Base-by-base conservation (phyloP, 345 rosid genomes). In the Eucalyptus caleyi region DNA sequence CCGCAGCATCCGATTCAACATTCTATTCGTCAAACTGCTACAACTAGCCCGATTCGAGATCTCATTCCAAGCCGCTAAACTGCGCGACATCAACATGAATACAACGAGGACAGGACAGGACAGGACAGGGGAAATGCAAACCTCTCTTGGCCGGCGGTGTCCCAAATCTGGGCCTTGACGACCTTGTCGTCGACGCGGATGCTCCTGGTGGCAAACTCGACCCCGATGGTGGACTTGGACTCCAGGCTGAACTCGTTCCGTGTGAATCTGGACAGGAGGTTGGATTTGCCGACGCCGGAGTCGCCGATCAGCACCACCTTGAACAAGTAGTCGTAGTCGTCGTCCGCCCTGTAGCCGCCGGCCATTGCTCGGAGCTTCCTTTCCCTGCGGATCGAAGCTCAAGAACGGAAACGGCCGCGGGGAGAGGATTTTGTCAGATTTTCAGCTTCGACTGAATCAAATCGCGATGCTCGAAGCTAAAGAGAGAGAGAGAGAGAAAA, bases 161-260 rank as follows among this genome's bases (percentile, higher is more conserved):
- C 98, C 98, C 97, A 96, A 94, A 96, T 95, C 96, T 96, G 97
- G 62, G 97, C 97, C 90, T 96, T 96, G 90, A 96, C 95, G 90
- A 95, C 89, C 93, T 96, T 96, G 50, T 95, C 97, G 24, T 95
- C 96, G 91, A 96, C 96, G 44, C 92, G 95, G 88, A 96, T 92
- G 90, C 96, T 96, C 72, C 96, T 93, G 90, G 97, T 96, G 37
- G 97, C 98, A 92, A 96, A 96, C 89, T 96, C 98, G 37, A 96
- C 98, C 8, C 97, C 98, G 88, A 95, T 95, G 18, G 97, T 96
- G 89, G 97, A 95, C 90, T 96, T 96, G 44, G 98, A 96, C 90
- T 96, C 98, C 89, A 96, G 94, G 91, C 95, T 95, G 90, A 96
- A 96, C 90, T 96, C 98, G 89, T 96, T 96, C 40, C 94, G 92